Evolutionary conservation across 2,329 filamentous ascomycete species (phyloP).

Genomic region (Pseudogymnoascus sp.): DNA sequence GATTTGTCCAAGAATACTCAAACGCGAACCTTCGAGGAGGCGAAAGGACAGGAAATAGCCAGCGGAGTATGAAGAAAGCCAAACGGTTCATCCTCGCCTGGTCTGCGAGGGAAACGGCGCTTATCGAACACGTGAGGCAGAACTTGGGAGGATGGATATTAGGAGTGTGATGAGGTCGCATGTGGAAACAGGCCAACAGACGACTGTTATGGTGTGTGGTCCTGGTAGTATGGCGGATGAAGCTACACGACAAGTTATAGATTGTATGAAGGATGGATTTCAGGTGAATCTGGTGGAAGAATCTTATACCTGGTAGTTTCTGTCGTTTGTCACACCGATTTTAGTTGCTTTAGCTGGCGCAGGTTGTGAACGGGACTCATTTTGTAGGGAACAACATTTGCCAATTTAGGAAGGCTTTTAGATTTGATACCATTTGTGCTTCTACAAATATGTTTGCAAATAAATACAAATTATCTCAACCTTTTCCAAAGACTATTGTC

Average conservation of each 20-base stretch:
- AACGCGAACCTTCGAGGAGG: constrained; percentile 1
- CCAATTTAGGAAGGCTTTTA: neutral
- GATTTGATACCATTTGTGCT: neutral
- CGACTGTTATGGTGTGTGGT: neutral
- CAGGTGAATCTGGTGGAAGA: neutral
- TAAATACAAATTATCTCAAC: neutral
- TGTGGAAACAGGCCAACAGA: constrained; percentile 5
- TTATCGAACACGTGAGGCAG: constrained; percentile 20
- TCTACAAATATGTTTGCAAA: neutral
- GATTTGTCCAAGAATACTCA: constrained; percentile 18
- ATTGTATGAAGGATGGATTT: neutral
- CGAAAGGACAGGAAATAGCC: neutral
- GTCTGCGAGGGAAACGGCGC: constrained; percentile 21
- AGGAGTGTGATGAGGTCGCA: constrained; percentile 16
- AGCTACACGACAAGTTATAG: neutral
- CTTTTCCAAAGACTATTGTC: neutral
- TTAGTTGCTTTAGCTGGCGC: neutral
- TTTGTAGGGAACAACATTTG: neutral
- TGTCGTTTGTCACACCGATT: no score
- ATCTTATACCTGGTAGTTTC: neutral
- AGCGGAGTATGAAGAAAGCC: constrained; percentile 17
- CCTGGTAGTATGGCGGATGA: neutral
- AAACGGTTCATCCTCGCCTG: constrained; percentile 23
- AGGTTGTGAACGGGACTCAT: neutral
- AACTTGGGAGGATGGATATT: constrained; percentile 20